A percentile compares a stretch with the other conserved stretches of the same genome.
These are phyloP conservation scores for Silybum marianum DNA, from an alignment of 129 eudicot species.

Conservation along the genomic window DNA sequence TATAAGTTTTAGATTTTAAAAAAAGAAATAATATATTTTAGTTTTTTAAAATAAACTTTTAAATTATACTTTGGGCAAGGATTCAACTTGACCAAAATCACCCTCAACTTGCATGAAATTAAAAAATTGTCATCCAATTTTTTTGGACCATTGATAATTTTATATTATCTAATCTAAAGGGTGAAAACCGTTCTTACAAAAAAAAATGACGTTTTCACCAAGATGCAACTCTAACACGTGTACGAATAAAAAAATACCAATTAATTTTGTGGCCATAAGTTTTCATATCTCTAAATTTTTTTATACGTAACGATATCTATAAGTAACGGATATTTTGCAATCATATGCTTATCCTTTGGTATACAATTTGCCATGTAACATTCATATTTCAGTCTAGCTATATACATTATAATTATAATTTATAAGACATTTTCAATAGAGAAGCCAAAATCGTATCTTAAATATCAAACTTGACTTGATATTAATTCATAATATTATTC, in stretches of 20 bases:
- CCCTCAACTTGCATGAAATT: too few species aligned
- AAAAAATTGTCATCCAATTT: too few species aligned
- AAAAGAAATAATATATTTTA: too few species aligned
- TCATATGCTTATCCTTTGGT: slow-evolving; percentile 7
- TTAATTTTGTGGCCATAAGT: background rate
- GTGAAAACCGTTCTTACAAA: too few species aligned
- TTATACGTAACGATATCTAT: background rate
- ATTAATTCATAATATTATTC: background rate
- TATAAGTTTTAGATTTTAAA: too few species aligned
- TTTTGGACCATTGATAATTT: too few species aligned
- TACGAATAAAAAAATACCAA: background rate
- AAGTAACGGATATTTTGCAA: background rate
- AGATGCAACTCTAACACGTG: background rate
- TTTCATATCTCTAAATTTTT: background rate
- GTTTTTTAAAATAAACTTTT: too few species aligned
- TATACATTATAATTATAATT: background rate
- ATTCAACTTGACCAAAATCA: too few species aligned
- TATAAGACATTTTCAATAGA: background rate
- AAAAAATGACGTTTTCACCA: background rate
- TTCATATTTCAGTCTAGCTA: background rate
- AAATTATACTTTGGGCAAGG: too few species aligned
- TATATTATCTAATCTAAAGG: too few species aligned
- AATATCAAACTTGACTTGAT: background rate
- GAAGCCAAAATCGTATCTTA: too few species aligned
- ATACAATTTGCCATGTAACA: background rate